Base-by-base conservation (phyloP, 441 rosid genomes). In the Pelargonium myrrhifolium region DNA sequence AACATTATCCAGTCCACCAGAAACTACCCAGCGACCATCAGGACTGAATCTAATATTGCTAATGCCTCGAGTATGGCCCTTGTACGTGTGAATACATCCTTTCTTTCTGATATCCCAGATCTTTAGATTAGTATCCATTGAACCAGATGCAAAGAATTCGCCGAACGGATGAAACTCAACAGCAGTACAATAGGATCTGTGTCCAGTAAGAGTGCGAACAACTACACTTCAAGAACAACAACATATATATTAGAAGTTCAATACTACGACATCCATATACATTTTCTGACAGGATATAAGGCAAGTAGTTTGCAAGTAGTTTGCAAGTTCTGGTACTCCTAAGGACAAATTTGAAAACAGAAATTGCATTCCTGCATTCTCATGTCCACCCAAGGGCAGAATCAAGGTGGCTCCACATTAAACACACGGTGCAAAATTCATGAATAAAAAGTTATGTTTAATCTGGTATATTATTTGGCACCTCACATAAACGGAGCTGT, bases 1-100 rank as follows among this genome's bases (percentile, higher is more conserved):
- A 72, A 79, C 78, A 74, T 89, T 90, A 74, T 95, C 99, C 66
- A 65, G 76, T 82, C 99, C 99, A 72, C 99, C 98, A 73, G 98
- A 92, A 68, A 95, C 97, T 12, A 95, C 89, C 99, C 99, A 95
- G 42, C 98, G 99, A 60, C 99, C 99, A 87, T 95, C 98, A 68
- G 99, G 99, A 73, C 84, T 77, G 79, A 95, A 92, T 39, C 81
- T 84, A 69, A 95, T 85, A 55, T 90, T 87, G 71, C 83, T 83
- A 70, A 95, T 72, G 47, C 95, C 93, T 74, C 79, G 86, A 22
- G 87, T 83, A 72, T 95, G 99, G 47, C 98, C 99, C 76, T 85
- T 87, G 81, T 90, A 92, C 1, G 99, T 95, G 76, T 92, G 99
- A 69, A 87, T 84, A 80, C 96, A 87, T 64, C 97, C 98, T 71